Conservation (phyloP, 805 yeast genomes). For the Metschnikowia shivogae region DNA sequence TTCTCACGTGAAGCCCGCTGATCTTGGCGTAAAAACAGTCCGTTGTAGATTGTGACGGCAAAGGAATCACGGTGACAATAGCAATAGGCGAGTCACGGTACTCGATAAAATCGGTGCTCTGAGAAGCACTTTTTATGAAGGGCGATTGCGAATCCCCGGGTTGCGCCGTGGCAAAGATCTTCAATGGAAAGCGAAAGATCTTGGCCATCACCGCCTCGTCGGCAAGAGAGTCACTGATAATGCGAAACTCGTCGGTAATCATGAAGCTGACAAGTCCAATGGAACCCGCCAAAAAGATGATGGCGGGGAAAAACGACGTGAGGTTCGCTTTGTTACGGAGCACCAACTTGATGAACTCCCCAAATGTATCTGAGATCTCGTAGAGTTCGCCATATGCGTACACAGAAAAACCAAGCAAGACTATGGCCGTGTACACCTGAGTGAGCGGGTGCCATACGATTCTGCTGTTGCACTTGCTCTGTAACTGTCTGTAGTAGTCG, state of each 20-base stretch:
- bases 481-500: constrained; percentile 51
- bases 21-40: constrained; percentile 47
- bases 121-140: constrained; percentile 31
- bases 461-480: constrained; percentile 42
- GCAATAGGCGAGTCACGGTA: constrained; percentile 76
- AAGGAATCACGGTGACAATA: constrained; percentile 45
- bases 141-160: constrained; percentile 20
- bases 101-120: constrained; percentile 51
- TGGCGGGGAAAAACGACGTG: constrained; percentile 32
- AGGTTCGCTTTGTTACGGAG: constrained; percentile 22
- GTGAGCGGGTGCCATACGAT: constrained; percentile 47
- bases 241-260: constrained; percentile 47
- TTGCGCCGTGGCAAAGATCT: constrained; percentile 37
- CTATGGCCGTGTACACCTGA: constrained; percentile 15
- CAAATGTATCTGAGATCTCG: constrained; percentile 26
- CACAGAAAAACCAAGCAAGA: constrained; percentile 9
- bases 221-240: constrained; percentile 29
- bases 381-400: constrained; percentile 29
- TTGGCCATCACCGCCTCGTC: constrained; percentile 21
- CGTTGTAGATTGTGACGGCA: constrained; percentile 34
- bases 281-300: constrained; percentile 34
- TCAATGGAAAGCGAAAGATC: constrained; percentile 51
- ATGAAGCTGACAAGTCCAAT: constrained; percentile 37
- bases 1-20: constrained; percentile 58
- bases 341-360: constrained; percentile 26